Base-by-base conservation (phyloP, 129 eudicot genomes). In the Arctium lappa region DNA sequence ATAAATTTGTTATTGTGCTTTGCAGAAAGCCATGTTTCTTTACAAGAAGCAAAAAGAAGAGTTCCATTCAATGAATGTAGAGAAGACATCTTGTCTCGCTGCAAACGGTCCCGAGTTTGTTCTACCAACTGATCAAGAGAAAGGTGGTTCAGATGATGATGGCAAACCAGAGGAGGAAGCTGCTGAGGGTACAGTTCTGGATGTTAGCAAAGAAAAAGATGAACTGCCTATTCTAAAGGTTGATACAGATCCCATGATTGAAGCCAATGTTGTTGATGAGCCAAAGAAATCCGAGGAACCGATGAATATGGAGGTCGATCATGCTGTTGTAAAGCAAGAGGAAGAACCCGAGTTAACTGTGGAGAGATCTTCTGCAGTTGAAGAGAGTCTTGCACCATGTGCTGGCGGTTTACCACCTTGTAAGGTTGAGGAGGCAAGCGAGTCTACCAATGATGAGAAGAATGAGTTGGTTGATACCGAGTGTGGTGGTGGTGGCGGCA, bases 11-110 rank as follows among this genome's bases (percentile, higher is more conserved):
- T 42, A n/a, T 60, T 62, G 27, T 84, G 82, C 69, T 39, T 80
- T 91, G 86, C 94, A 95, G 99, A 91, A 90, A 88, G 97, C 99
- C 8, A 86, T 95, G 92, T 69, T 87, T 42, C 88, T 92, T 22
- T 95, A 95, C 88, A 89, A 93, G 86, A 90, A 85, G 81, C 92
- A 88, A 63, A 89, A 80, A 80, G 92, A 86, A 62, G 88, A 87
- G 48, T 13, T 79, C 36, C 31, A 33, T 31, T 81, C 73, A 5
- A 66, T 62, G 79, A 85, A 68, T 66, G 69, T 69, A n/a, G 88
- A 74, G 75, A 69, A 60, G 10, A 71, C 15, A 37, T 36, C 75
- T 8, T 15, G 56, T 10, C 69, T 63, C 79, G 30, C n/a, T 78
- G 76, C 37, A 38, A 34, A 82, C 39, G 81, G 15, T 44, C 73